phyloP scores from a whole-genome alignment of 2,329 filamentous ascomycete genomes.

The Meredithiella fracta region DNA sequence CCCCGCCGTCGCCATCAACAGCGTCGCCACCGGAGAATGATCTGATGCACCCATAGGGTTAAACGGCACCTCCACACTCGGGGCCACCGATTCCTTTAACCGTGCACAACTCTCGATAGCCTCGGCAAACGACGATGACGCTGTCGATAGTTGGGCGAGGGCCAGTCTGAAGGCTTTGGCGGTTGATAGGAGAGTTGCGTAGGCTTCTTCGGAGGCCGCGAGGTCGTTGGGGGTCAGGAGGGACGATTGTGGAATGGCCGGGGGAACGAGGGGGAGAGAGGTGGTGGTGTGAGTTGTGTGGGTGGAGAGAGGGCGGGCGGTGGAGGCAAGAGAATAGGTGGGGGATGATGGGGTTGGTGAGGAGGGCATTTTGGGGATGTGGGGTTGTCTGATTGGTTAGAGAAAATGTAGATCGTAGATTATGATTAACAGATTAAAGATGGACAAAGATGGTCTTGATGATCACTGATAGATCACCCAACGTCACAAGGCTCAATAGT shows the following conservation, averaged over 20 bases:
- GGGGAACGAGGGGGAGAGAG: conserved; percentile 39
- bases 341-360: conserved; percentile 39
- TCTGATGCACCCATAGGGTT: too few species aligned
- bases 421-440: too few species aligned
- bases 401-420: not conserved
- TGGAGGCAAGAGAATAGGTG: conserved; percentile 47
- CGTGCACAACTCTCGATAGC: conserved; percentile 53
- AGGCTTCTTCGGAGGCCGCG: conserved; percentile 43
- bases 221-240: conserved; percentile 48
- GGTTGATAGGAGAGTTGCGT: conserved; percentile 42
- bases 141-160: conserved; percentile 41
- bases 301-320: conserved; percentile 40
- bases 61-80: too few species aligned
- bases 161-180: conserved; percentile 49
- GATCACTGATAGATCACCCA: too few species aligned
- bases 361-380: not conserved
- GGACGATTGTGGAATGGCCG: conserved; percentile 39
- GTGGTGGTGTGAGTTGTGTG: conserved; percentile 24
- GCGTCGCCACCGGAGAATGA: conserved; percentile 55
- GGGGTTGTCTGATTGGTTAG: not conserved
- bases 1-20: conserved; percentile 43
- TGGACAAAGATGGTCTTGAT: too few species aligned
- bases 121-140: conserved; percentile 46
- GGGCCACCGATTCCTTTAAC: conserved; percentile 46
- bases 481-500: too few species aligned